Base-by-base conservation (phyloP, 306 rosid species). In the Dalbergia oliveri region DNA sequence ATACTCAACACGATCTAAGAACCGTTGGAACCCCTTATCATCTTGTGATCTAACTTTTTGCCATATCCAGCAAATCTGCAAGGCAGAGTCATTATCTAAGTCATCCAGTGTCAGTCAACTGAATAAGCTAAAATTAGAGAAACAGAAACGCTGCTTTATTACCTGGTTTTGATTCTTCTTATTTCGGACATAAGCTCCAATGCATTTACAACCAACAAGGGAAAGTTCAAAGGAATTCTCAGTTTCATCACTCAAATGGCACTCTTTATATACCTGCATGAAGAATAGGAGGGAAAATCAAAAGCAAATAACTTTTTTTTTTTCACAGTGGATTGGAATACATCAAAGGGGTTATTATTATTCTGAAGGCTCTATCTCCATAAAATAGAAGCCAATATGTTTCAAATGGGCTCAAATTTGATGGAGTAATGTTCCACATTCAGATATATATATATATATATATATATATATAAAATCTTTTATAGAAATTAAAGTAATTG, bases 161-260 rank as follows among this genome's bases (percentile, higher is more conserved):
- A 91, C 99, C 89, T 95, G 99, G 79, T 95, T 95, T 81, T 95
- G 99, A 88, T 91, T 95, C 92, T 86, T 95, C 80, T 95, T 95
- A 72, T 87, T 93, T 61, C 97, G 60, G 16, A 93, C 99, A 82
- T 95, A 95, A 81, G 99, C 99, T 71, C 99, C 96, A 77, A 95
- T 90, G 76, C 99, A 95, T 87, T 95, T 95, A 85, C 91, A 90
- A 11, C 98, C 91, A 72, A 95, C 89, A 76, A 95, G 96, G 66
- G 98, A 87, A 76, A 95, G 93, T 73, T 95, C 99, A 62, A 81
- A 93, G 70, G 88, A 89, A 82, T 84, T 84, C 18, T 93, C 94
- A 12, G 84, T 76, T 31, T 45, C 91, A 82, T 93, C 96, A 63
- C 9, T 58, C 72, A 77, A 70, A 66, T 87, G 88, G 80, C 93